A percentile compares a stretch with the other conserved stretches of the same genome.
Evolutionary conservation across 345 rosid genomes (phyloP).

Genomic region (Rubroshorea leprosula): DNA sequence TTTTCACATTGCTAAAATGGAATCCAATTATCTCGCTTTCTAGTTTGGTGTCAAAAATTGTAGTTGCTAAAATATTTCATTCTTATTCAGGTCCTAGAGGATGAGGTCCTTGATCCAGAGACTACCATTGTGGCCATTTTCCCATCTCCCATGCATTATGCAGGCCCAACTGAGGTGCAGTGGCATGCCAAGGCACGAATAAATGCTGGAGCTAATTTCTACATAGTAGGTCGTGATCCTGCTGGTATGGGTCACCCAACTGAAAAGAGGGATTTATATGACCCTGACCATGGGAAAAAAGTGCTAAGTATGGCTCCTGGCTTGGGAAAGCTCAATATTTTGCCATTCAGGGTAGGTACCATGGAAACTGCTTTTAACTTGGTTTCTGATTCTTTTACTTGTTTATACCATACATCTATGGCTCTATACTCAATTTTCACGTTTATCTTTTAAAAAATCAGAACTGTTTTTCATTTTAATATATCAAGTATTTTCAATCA

Average conservation of each 20-base stretch:
- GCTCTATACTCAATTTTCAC: background rate
- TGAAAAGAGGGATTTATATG: conserved; percentile 87
- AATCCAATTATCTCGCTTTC: too few relatives aligned
- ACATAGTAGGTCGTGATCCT: conserved; percentile 93
- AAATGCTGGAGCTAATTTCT: conserved; percentile 92
- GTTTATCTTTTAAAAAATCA: too few relatives aligned
- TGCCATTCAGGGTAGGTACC: conserved; percentile 74
- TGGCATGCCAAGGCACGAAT: conserved; percentile 96
- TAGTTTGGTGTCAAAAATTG: background rate
- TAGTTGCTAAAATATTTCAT: background rate
- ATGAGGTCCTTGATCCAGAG: conserved; percentile 78
- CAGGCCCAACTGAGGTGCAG: conserved; percentile 96
- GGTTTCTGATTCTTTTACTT: too few relatives aligned
- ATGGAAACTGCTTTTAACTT: too few relatives aligned
- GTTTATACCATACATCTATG: background rate
- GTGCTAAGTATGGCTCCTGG: conserved; percentile 44
- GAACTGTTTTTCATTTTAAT: too few relatives aligned
- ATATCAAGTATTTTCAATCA: too few relatives aligned
- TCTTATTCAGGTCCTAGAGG: conserved; percentile 62
- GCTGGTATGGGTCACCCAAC: conserved; percentile 96
- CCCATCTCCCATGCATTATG: conserved; percentile 95
- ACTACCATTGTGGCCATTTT: conserved; percentile 83
- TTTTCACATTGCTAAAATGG: too few relatives aligned
- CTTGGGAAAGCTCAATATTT: conserved; percentile 47
- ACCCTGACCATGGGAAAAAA: conserved; percentile 92